Conservation (phyloP, 2,329 filamentous ascomycete species). For the Neophaeococcomyces aloes region DNA sequence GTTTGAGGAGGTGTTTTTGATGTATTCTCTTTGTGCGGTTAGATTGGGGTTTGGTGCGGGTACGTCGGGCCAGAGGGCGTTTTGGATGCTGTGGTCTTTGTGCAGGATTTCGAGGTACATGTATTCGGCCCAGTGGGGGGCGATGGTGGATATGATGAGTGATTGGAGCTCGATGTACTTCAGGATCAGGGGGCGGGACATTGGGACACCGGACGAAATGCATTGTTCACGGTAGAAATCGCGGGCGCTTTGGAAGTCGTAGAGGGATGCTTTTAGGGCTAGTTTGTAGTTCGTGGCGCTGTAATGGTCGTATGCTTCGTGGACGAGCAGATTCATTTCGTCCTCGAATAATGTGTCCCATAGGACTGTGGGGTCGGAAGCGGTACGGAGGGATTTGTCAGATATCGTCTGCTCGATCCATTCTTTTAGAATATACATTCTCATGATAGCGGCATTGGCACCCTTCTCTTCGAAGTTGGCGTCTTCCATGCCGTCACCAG, state of each 20-base stretch:
- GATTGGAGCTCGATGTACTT: conserved; percentile 81
- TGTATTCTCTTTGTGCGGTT: conserved; percentile 71
- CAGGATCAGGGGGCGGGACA: conserved; percentile 71
- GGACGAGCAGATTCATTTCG: conserved; percentile 76
- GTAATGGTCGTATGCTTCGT: conserved; percentile 70
- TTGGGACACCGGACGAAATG: conserved; percentile 64
- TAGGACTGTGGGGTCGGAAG: conserved; percentile 55
- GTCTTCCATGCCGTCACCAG: conserved; percentile 86
- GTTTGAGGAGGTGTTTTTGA: conserved; percentile 61
- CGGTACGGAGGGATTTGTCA: conserved; percentile 62
- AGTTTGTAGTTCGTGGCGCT: conserved; percentile 70
- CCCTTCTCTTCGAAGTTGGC: conserved; percentile 96
- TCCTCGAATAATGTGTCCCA: conserved; percentile 87
- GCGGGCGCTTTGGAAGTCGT: conserved; percentile 79
- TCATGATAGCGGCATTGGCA: conserved; percentile 81
- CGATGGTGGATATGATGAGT: conserved; percentile 68
- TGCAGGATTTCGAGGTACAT: conserved; percentile 87
- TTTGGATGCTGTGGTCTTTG: conserved; percentile 65
- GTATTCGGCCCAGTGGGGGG: conserved; percentile 90
- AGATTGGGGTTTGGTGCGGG: conserved; percentile 56
- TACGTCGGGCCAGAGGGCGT: conserved; percentile 60
- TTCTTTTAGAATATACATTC: conserved; percentile 70
- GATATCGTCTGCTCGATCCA: conserved; percentile 82
- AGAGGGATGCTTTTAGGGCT: conserved; percentile 75
- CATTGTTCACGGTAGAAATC: conserved; percentile 84